phyloP scores from a whole-genome alignment of 768 basidiomycete species.

The Boletus huronensis region DNA sequence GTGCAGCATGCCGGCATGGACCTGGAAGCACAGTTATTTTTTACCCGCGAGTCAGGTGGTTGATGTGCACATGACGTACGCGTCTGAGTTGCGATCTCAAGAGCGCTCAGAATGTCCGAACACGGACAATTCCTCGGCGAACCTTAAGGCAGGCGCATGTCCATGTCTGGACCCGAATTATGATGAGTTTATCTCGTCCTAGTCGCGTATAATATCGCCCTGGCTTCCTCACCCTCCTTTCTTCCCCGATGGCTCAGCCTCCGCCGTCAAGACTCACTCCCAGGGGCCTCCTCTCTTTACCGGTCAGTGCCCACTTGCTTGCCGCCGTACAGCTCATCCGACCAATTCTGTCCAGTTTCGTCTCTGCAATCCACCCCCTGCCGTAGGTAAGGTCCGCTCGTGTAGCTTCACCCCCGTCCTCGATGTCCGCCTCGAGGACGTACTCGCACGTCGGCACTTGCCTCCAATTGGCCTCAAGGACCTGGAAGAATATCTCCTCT shows the following conservation, averaged over 20 bases:
- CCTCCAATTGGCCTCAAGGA: constrained; percentile 78
- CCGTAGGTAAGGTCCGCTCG: constrained; percentile 65
- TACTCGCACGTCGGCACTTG: constrained; percentile 71
- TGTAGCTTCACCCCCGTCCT: constrained; percentile 66
- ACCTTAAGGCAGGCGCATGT: constrained; percentile 12
- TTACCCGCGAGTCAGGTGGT: constrained; percentile 8
- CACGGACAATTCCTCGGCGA: neutral
- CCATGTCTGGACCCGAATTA: constrained; percentile 1
- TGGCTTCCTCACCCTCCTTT: neutral
- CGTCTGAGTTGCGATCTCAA: constrained; percentile 15
- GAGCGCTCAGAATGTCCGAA: constrained; percentile 4
- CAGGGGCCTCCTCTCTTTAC: constrained; percentile 36
- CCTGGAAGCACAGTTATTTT: neutral
- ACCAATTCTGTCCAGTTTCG: constrained; percentile 32
- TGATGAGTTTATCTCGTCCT: constrained; percentile 12
- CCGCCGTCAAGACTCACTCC: constrained; percentile 32
- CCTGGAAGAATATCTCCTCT: constrained; percentile 77
- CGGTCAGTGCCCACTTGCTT: constrained; percentile 27
- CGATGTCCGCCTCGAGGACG: constrained; percentile 67
- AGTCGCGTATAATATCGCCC: neutral
- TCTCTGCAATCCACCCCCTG: constrained; percentile 65
- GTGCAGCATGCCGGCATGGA: constrained; percentile 3
- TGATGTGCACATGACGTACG: neutral
- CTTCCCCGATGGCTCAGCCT: constrained; percentile 25
- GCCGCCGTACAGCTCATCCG: neutral